phyloP scores from a whole-genome alignment of 352 stramenopile species.

The Hyaloperonospora arabidopsidis region DNA sequence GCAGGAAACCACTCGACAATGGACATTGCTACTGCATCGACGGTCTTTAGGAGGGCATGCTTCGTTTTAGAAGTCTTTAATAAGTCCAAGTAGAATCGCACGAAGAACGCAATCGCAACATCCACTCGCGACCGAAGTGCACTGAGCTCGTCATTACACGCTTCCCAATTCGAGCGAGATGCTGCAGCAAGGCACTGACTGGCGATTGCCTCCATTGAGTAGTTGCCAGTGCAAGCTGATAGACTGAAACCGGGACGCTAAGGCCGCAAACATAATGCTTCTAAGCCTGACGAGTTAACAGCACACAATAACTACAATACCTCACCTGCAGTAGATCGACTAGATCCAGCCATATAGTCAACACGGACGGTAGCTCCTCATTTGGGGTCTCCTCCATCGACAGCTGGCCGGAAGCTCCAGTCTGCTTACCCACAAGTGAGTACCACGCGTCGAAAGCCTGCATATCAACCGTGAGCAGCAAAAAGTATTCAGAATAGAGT shows the following conservation, averaged over 20 bases:
- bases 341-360: constrained; percentile 71
- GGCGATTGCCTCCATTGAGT: constrained; percentile 33
- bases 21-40: constrained; percentile 43
- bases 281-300: constrained; percentile 1
- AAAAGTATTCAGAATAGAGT: neutral
- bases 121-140: constrained; percentile 33
- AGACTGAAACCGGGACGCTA: constrained; percentile 51
- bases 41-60: constrained; percentile 22
- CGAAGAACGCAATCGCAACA: constrained; percentile 52
- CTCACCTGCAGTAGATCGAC: constrained; percentile 68
- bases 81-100: constrained; percentile 52
- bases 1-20: constrained; percentile 53
- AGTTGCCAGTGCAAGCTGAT: constrained; percentile 32
- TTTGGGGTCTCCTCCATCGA: constrained; percentile 47
- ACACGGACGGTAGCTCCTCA: constrained; percentile 44
- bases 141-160: constrained; percentile 13
- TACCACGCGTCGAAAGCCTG: constrained; percentile 78
- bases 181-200: constrained; percentile 45
- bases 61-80: constrained; percentile 51
- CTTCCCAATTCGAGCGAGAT: constrained; percentile 22
- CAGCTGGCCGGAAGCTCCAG: constrained; percentile 25
- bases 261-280: constrained; percentile 6
- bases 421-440: constrained; percentile 40
- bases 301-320: neutral
- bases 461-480: neutral